These are phyloP conservation scores for Colletotrichum karsti DNA, from an alignment of 2,329 filamentous ascomycete genomes.

Conservation along the genomic window DNA sequence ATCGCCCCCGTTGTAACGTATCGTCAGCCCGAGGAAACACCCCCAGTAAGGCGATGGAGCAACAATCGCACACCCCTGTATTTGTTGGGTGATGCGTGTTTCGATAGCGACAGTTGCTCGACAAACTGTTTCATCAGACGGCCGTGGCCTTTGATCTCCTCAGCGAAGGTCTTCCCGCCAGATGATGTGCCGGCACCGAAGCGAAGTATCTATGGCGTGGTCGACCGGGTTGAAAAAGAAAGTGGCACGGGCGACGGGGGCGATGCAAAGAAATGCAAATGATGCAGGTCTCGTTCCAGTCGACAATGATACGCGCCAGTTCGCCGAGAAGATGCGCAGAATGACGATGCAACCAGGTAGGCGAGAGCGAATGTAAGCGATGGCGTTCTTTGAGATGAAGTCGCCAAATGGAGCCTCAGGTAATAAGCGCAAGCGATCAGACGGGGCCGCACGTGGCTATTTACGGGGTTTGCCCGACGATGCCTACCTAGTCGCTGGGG, in stretches of 20 bases:
- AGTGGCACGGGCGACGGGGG: neutral
- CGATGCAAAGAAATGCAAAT: slow-evolving; percentile 19
- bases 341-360: neutral
- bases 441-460: neutral
- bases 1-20: no score
- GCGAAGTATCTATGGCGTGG: neutral
- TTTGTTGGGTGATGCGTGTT: no score
- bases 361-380: no score
- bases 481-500: no score
- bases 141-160: no score
- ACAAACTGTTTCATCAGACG: no score
- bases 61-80: no score
- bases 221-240: neutral
- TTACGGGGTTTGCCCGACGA: neutral
- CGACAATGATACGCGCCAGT: neutral
- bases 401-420: neutral
- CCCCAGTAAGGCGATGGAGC: no score
- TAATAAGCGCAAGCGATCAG: neutral
- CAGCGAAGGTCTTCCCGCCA: no score
- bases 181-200: no score
- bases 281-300: slow-evolving; percentile 15
- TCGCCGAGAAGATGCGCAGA: neutral
- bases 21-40: no score
- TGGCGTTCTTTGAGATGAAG: neutral
- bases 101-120: no score